Evolutionary conservation across 805 yeast species (phyloP).

Genomic region (Candida glaebosa): DNA sequence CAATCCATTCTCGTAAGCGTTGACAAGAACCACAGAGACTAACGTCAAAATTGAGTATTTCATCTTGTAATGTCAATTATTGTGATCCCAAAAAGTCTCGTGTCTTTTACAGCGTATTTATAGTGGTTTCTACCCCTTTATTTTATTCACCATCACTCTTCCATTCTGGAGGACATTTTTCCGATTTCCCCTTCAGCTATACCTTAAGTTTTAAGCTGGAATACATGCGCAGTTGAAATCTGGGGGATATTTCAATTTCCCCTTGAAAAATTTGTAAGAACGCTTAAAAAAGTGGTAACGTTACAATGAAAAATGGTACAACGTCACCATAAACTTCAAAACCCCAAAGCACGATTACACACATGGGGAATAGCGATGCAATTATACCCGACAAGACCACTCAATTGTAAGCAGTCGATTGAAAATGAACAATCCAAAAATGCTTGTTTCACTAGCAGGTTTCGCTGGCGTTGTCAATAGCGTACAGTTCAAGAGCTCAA

Average conservation of each 20-base stretch:
- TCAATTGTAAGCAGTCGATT: no score
- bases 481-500: no score
- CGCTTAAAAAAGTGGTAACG: neutral
- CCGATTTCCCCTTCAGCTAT: neutral
- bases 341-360: neutral
- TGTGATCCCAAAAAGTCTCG: neutral
- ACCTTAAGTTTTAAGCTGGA: neutral
- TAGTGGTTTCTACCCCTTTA: neutral
- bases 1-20: slow-evolving; percentile 9
- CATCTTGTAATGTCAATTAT: neutral
- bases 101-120: no score
- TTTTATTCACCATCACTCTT: neutral
- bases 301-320: neutral
- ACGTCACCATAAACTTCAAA: no score
- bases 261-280: neutral
- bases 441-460: no score
- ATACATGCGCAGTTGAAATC: neutral
- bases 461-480: no score
- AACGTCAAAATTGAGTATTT: neutral
- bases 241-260: neutral
- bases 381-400: neutral
- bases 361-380: neutral
- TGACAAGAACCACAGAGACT: neutral
- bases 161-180: neutral
- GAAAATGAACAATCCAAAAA: no score